Evolutionary conservation across 306 rosid species (phyloP).

Genomic region (Cotoneaster glaucophyllus): DNA sequence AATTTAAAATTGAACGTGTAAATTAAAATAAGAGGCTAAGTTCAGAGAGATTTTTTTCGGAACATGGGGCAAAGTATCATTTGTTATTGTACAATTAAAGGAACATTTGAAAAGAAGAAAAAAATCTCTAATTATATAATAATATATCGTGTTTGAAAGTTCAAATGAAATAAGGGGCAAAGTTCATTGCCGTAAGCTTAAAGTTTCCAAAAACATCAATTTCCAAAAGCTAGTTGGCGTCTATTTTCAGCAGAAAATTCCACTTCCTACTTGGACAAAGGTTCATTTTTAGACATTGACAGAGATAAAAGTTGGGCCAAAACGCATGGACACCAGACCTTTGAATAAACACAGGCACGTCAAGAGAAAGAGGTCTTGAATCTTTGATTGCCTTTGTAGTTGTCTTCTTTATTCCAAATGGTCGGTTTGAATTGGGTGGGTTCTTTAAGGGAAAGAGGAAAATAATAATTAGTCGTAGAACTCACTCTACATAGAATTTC

Average conservation of each 20-base stretch:
- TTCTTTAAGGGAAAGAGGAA: no score
- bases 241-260: background rate
- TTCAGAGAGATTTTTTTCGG: no score
- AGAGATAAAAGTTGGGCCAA: background rate
- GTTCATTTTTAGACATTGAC: background rate
- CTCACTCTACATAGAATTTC: fast-evolving
- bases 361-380: background rate
- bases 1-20: no score
- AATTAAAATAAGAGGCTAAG: no score
- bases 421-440: background rate
- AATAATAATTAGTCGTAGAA: no score
- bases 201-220: no score
- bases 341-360: background rate
- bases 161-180: no score
- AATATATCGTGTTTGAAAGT: no score
- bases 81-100: no score
- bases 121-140: no score
- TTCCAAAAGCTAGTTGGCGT: background rate
- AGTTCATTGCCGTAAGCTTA: no score
- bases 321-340: background rate
- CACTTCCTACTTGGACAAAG: background rate
- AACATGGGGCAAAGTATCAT: fast-evolving
- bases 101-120: no score
- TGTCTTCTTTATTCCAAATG: background rate
- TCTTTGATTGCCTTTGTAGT: background rate